Base-by-base conservation (phyloP, 768 basidiomycete species). In the Kwoniella botswanensis region DNA sequence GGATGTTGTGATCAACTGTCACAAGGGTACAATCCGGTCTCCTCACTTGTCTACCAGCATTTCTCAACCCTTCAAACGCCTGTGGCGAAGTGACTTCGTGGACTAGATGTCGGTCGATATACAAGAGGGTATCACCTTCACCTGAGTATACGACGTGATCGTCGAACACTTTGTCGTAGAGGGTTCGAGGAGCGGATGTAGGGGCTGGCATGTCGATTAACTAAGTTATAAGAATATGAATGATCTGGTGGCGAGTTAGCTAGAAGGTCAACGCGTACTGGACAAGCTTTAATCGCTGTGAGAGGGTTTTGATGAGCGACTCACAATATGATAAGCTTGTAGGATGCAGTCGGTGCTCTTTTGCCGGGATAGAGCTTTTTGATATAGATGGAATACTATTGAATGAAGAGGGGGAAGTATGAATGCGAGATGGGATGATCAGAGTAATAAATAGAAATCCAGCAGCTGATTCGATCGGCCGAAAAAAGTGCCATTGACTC, bases 101-200 rank as follows among this genome's bases (percentile, higher is more conserved):
- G 24, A 96, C 92, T 50, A 89, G 84, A 79, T 89, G 88, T 68
- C 88, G 75, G 74, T 85, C 85, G 69, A 86, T 86, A 81, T 84
- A 86, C 68, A 86, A 76, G 35, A 85, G 78, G 57, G 82, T 83
- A 53, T 84, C 82, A 50, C 84, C 85, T 66, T 83, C 77, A 43
- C 79, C 83, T 44, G 73, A 73, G 68, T 81, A 93, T 89, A 98
- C 91, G 80, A 96, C 89, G 85, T 98, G 96, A 82, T 98, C 94
- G 75, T 97, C 93, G 90, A 93, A 97, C 74, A 98, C 93, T 86
- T 98, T 98, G 85, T 98, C 96, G 85, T 98, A 97, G 41, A 98
- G 87, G 44, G 96, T 98, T 71, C 93, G 90, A 11, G 93, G 93
- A 22, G 86, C 84, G 65, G 86, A 75, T 18, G 87, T 83, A n/a